phyloP scores from a whole-genome alignment of 116 monocot genomes.

The Phalaenopsis hybrid region DNA sequence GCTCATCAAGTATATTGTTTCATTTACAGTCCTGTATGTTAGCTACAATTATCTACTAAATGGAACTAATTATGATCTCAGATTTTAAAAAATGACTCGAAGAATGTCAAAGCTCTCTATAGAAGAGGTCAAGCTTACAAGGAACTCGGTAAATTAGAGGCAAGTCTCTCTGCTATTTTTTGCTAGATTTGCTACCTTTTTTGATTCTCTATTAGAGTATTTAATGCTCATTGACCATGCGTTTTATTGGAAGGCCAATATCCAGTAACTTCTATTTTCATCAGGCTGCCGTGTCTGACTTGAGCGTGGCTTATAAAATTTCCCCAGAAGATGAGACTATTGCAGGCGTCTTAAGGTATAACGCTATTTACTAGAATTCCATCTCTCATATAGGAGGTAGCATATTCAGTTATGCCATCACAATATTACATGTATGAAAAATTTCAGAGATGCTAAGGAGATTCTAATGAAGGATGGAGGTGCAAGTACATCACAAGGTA shows the following conservation, averaged over 20 bases:
- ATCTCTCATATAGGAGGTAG: background rate
- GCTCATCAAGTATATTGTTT: too few relatives aligned
- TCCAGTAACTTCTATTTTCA: conserved; percentile 1
- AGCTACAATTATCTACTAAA: background rate
- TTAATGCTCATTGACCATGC: background rate
- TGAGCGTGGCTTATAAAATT: conserved; percentile 61
- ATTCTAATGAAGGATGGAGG: conserved; percentile 32
- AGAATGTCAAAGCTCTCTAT: conserved; percentile 94
- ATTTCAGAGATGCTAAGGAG: conserved; percentile 76
- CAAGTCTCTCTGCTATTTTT: conserved; percentile 18
- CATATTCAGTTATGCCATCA: background rate
- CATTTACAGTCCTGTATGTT: background rate
- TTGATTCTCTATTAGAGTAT: background rate
- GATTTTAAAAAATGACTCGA: conserved; percentile 66
- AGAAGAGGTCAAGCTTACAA: conserved; percentile 97
- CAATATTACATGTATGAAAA: background rate
- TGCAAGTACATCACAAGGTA: conserved; percentile 35
- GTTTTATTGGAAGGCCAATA: background rate
- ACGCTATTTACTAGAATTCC: background rate
- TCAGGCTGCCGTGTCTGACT: conserved; percentile 79
- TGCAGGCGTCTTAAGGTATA: conserved; percentile 56
- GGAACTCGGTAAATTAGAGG: conserved; percentile 73
- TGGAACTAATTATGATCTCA: conserved; percentile 19
- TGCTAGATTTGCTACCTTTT: background rate
- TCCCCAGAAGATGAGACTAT: conserved; percentile 96